Base-by-base conservation (phyloP, 148 eudicot species). In the Amaranthus palmeri region DNA sequence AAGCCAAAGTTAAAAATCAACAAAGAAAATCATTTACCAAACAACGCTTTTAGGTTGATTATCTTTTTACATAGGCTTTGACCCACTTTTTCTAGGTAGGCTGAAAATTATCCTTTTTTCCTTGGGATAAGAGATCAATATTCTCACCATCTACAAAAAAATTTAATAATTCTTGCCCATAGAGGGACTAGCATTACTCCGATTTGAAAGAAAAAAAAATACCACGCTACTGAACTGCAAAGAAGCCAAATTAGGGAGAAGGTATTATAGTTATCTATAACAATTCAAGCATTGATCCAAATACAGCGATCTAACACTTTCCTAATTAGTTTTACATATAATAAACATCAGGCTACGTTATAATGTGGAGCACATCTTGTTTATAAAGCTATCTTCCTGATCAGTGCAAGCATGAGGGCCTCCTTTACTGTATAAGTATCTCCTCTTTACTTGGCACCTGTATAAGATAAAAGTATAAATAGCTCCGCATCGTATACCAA, bases 381-480 rank as follows among this genome's bases (percentile, higher is more conserved):
- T 47, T 57, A 49, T 46, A 17, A 42, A 46, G 65, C 50, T 55
- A 71, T 80, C 79, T 80, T 66, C 79, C 40, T 40, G 65, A 61
- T 58, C 75, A 79, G 55, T 54, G 80, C 65, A 74, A 55, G 70
- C 77, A 76, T 52, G 69, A 78, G 69, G 52, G 52, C 77, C 71
- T 62, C 78, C 79, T 67, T 76, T 81, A 79, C 59, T 69, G 82
- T 74, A 67, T 59, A 70, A 65, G 65, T 68, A 56, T 75, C 84
- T 77, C 78, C 83, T 17, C 78, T 81, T 82, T 71, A 72, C 78
- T 72, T 55, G 57, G 80, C 80, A 85, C 98, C 98, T 93, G 98
- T 90, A 87, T 54, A 86, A 86, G 85, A 87, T 81, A 81, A 85
- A 90, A 83, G 70, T 80, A 80, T 83, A 70, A 74, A 81, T 75